Percentiles rank a stretch among this genome's conserved stretches.
Evolutionary conservation across 1,139 yeast species (phyloP).

Genomic region (Candida mesenterica): DNA sequence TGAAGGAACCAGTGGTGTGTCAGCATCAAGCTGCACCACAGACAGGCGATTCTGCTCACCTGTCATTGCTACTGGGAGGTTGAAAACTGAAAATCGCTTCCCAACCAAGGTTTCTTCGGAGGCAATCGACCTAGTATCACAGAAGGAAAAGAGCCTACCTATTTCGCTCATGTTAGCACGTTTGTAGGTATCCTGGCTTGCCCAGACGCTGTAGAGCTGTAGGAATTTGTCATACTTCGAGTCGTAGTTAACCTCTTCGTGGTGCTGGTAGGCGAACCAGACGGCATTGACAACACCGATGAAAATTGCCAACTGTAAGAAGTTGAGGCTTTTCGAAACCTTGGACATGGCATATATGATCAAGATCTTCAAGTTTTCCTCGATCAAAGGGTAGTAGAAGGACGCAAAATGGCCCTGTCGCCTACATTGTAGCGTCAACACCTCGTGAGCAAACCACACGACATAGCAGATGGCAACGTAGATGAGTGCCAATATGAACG

Average conservation of each 20-base stretch:
- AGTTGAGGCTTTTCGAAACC: slow-evolving; percentile 6
- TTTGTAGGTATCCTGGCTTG: slow-evolving; percentile 11
- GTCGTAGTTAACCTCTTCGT: slow-evolving; percentile 11
- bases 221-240: slow-evolving; percentile 14
- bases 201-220: slow-evolving; percentile 17
- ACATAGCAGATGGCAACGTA: slow-evolving; percentile 11
- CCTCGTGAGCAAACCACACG: slow-evolving; percentile 12
- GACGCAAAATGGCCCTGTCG: slow-evolving; percentile 10
- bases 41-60: not conserved
- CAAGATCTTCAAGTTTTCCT: slow-evolving; percentile 13
- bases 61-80: not conserved
- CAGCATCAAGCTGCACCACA: not conserved
- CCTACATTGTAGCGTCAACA: slow-evolving; percentile 12
- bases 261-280: slow-evolving; percentile 4
- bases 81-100: not conserved
- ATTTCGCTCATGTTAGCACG: not conserved
- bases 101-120: slow-evolving; percentile 2
- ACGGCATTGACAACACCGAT: slow-evolving; percentile 12
- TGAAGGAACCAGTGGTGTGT: no score
- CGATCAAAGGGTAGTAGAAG: slow-evolving; percentile 16
- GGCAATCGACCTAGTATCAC: not conserved
- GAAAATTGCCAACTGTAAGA: slow-evolving; percentile 14
- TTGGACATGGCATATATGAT: slow-evolving; percentile 10
- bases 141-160: not conserved
- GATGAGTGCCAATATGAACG: slow-evolving; percentile 12